phyloP scores from a whole-genome alignment of 164 flowering plant genomes.

The Dillenia suffruticosa region DNA sequence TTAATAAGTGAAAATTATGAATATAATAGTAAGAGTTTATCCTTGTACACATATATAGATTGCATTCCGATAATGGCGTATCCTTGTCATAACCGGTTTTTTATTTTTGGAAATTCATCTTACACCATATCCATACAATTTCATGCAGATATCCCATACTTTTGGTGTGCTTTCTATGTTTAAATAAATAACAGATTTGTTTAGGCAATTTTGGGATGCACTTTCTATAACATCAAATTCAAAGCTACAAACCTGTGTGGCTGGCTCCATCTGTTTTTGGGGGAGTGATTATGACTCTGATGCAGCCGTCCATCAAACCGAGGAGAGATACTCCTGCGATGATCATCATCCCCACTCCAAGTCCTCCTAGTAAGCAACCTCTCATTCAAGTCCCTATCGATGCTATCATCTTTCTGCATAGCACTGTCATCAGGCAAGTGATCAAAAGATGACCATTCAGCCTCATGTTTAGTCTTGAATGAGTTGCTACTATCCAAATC shows the following conservation, averaged over 20 bases:
- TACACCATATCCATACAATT: too few relatives aligned
- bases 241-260: slow-evolving; percentile 38
- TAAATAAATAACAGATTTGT: too few relatives aligned
- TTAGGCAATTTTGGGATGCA: too few relatives aligned
- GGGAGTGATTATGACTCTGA: slow-evolving; percentile 37
- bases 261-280: slow-evolving; percentile 32
- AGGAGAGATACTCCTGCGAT: slow-evolving; percentile 43
- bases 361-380: slow-evolving; percentile 10
- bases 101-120: too few relatives aligned
- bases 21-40: too few relatives aligned
- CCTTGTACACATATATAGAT: too few relatives aligned
- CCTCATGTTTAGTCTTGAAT: slow-evolving; percentile 18
- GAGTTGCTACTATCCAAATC: slow-evolving; percentile 10
- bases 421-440: slow-evolving; percentile 24
- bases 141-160: too few relatives aligned
- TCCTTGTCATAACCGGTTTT: too few relatives aligned
- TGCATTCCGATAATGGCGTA: too few relatives aligned
- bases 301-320: slow-evolving; percentile 50
- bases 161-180: too few relatives aligned
- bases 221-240: not conserved
- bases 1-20: too few relatives aligned
- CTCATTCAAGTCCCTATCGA: slow-evolving; percentile 13
- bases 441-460: slow-evolving; percentile 25
- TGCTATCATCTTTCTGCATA: slow-evolving; percentile 22
- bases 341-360: slow-evolving; percentile 31